Evolutionary conservation across 805 yeast genomes (phyloP), one percentile per base, ranked within the genome.

Genomic region (Yamadazyma insecticola): DNA sequence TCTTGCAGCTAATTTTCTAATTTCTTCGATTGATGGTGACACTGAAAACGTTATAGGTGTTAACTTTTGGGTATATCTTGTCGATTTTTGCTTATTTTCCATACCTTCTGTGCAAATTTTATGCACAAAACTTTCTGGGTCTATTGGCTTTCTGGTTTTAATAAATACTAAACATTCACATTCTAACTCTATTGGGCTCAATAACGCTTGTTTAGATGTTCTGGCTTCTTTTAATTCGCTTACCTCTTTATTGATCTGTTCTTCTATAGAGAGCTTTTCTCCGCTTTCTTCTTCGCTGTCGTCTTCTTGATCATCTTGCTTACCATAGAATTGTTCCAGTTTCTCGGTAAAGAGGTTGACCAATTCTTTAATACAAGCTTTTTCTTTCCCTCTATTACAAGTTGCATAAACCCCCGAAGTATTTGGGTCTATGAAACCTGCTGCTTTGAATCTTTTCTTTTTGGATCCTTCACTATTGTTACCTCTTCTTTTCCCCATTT

Each of bases 341-440:
- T 62, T 60, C 30, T 63, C 67, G 4, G 47, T 58, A 24, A 88
- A 69, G 7, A 86, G 50, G 35, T 63, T 55, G 39, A 73, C 66
- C 44, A 88, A 59, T 52, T 88, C 97, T 40, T 76, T 76, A n/a
- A 81, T 71, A 38, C 94, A 86, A 32, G 72, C 77, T 32, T 70
- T 70, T 53, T 92, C 98, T 37, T 80, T 77, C 22, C 82, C 81
- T 45, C 96, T 70, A 29, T 77, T 74, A 55, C 97, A 90, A 0
- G 97, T 84, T 9, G 88, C 95, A 56, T 84, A 92, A 1, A 92
- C 69, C 0, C 98, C 98, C 22, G 80, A 63, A 33, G 92, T 83
- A 23, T 81, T 81, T 0, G 96, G 95, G 47, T 89, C 96, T 13
- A 89, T 56, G 32, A 75, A 62, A 6, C 75, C 75, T 2, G 62